Evolutionary conservation across 1,139 yeast genomes (phyloP).

Genomic region (Candida sojae): DNA sequence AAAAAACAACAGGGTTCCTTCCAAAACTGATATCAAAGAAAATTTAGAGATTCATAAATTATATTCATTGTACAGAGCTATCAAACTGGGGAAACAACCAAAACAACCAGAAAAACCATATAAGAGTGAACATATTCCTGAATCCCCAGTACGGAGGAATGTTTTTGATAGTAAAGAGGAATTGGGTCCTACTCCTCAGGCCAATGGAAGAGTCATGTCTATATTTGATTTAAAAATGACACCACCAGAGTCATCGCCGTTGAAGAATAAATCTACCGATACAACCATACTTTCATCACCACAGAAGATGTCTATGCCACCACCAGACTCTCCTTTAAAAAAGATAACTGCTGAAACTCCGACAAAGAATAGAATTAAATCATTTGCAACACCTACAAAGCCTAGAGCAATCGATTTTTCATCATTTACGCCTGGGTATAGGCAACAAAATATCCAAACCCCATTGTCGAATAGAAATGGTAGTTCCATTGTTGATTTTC

Average conservation of each 20-base stretch:
- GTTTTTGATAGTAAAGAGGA: constrained; percentile 23
- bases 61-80: constrained; percentile 25
- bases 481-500: constrained; percentile 20
- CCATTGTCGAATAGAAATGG: constrained; percentile 7
- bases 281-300: neutral
- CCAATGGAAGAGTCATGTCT: constrained; percentile 67
- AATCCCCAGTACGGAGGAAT: neutral
- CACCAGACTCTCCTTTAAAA: constrained; percentile 9
- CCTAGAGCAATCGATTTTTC: constrained; percentile 1
- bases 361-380: constrained; percentile 7
- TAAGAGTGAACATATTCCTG: constrained; percentile 3
- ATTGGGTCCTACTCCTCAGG: constrained; percentile 77
- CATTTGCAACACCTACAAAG: constrained; percentile 10
- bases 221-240: constrained; percentile 56
- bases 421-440: constrained; percentile 33
- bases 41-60: constrained; percentile 42
- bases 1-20: constrained; percentile 49
- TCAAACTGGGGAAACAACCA: constrained; percentile 11
- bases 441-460: constrained; percentile 11
- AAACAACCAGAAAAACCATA: neutral
- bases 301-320: constrained; percentile 2
- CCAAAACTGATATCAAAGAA: constrained; percentile 53
- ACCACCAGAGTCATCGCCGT: constrained; percentile 50
- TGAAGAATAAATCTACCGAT: constrained; percentile 18
- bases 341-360: constrained; percentile 11